These are phyloP conservation scores for Solanum hybrid DNA, from an alignment of 305 asterid genomes.

Conservation along the genomic window DNA sequence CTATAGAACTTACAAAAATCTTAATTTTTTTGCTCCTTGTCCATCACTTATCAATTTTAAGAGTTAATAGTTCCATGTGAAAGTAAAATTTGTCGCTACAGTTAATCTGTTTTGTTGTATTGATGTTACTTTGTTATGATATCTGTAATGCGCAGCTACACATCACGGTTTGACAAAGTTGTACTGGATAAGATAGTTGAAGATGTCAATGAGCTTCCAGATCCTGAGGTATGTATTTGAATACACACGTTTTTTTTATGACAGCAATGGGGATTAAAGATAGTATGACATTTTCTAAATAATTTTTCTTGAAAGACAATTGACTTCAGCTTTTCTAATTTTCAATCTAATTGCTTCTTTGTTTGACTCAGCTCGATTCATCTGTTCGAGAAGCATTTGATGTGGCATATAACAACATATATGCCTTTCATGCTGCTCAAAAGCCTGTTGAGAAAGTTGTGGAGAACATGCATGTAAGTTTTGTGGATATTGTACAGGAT, in stretches of 20 bases:
- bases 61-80: neutral
- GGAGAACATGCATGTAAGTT: constrained; percentile 85
- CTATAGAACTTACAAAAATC: neutral
- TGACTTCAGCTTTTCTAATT: constrained; percentile 2
- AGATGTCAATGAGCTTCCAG: constrained; percentile 63
- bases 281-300: neutral
- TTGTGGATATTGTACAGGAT: neutral
- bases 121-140: neutral
- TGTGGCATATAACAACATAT: constrained; percentile 84
- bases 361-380: constrained; percentile 64
- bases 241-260: neutral
- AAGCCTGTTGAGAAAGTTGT: constrained; percentile 72
- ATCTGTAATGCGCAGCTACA: constrained; percentile 49
- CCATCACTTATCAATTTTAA: neutral
- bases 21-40: neutral
- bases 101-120: neutral
- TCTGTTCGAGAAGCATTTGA: constrained; percentile 86
- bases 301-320: neutral
- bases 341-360: constrained; percentile 11
- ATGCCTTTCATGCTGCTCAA: constrained; percentile 88
- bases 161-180: constrained; percentile 75
- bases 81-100: neutral
- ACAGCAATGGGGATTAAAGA: neutral
- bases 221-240: constrained; percentile 57
- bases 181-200: constrained; percentile 59